These are phyloP conservation scores for Mycena pura DNA, from an alignment of 768 basidiomycete species.

Conservation along the genomic window DNA sequence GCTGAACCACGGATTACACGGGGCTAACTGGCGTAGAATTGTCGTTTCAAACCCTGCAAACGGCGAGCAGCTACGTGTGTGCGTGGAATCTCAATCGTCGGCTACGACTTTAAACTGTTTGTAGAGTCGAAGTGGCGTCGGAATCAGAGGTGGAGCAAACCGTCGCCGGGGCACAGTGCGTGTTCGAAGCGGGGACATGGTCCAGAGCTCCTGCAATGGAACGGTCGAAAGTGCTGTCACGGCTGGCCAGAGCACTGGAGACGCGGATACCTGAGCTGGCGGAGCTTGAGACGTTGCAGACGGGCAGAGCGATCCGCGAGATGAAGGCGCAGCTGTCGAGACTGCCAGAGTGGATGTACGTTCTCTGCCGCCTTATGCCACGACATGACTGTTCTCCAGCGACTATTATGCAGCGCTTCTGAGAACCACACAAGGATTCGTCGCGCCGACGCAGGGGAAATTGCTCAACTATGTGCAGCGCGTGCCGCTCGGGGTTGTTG, in stretches of 20 bases:
- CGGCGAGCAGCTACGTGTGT: conserved; percentile 65
- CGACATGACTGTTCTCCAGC: conserved; percentile 40
- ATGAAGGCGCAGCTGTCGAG: conserved; percentile 81
- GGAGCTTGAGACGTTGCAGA: conserved; percentile 73
- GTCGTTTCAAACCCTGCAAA: conserved; percentile 76
- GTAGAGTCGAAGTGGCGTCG: conserved; percentile 63
- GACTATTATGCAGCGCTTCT: conserved; percentile 81
- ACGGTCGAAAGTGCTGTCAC: conserved; percentile 70
- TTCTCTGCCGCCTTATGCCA: neutral
- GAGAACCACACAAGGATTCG: conserved; percentile 70
- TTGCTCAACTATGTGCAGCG: conserved; percentile 82
- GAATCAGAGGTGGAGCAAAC: conserved; percentile 56
- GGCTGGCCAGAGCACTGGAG: conserved; percentile 69
- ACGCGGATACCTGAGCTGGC: conserved; percentile 64
- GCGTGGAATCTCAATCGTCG: conserved; percentile 30
- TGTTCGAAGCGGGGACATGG: conserved; percentile 75
- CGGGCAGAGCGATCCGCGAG: conserved; percentile 82
- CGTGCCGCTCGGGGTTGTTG: conserved; percentile 87
- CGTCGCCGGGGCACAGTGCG: conserved; percentile 60
- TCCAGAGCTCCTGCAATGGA: conserved; percentile 62
- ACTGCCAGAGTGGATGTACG: conserved; percentile 88
- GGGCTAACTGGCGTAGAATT: neutral
- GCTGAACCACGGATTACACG: conserved; percentile 34
- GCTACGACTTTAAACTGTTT: neutral
- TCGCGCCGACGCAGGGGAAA: conserved; percentile 82